Conservation (phyloP, 1,139 yeast species). For the Suhomyces choctaworum region DNA sequence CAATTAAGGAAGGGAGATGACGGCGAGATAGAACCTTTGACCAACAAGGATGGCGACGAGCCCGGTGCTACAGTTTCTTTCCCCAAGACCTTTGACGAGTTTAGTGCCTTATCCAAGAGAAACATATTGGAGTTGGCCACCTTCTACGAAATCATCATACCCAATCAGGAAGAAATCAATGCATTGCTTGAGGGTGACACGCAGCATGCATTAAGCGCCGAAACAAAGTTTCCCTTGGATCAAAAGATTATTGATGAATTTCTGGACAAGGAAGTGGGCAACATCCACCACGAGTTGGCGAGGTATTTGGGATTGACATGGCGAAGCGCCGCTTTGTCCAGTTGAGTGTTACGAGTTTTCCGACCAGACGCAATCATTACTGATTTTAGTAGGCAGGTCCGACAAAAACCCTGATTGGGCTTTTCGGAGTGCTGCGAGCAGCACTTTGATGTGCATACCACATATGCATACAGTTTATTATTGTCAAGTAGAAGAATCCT, state of each 20-base stretch:
- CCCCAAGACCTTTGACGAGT: conserved; percentile 62
- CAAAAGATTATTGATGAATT: conserved; percentile 36
- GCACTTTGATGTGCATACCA: no score
- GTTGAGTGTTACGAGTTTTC: no score
- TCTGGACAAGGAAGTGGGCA: conserved; percentile 38
- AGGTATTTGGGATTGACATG: conserved; percentile 63
- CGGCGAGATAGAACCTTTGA: conserved; percentile 15
- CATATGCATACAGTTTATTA: no score
- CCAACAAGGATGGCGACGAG: conserved; percentile 56
- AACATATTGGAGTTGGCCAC: conserved; percentile 56
- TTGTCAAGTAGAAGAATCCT: no score
- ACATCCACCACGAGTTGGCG: conserved; percentile 62
- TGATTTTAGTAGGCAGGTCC: no score
- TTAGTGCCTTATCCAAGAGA: conserved; percentile 45
- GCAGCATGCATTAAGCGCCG: conserved; percentile 27
- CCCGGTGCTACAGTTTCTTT: conserved; percentile 50
- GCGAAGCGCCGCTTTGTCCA: conserved; percentile 58
- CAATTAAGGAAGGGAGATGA: conserved; percentile 16
- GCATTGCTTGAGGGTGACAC: conserved; percentile 38
- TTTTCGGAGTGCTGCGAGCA: no score
- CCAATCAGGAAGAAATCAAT: conserved; percentile 44
- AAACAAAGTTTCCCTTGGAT: conserved; percentile 22
- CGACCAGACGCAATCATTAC: no score
- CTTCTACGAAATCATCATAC: conserved; percentile 68
- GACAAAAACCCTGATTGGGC: no score